These are phyloP conservation scores for Ceratobasidium sp. DNA, from an alignment of 1,284 basidiomycete genomes.

Conservation along the genomic window DNA sequence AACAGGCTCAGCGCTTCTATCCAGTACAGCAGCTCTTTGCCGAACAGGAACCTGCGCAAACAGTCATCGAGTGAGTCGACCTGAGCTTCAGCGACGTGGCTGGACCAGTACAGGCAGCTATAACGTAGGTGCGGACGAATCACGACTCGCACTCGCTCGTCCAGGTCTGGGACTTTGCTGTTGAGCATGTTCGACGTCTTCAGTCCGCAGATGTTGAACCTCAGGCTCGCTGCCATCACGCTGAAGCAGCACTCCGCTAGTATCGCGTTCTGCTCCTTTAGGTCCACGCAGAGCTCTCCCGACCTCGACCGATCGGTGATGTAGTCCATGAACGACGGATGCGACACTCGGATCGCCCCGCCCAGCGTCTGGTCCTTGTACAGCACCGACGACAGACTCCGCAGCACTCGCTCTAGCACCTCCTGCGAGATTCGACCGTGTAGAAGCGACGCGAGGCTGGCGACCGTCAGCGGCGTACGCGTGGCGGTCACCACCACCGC, in stretches of 20 bases:
- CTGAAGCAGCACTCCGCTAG: slow-evolving; percentile 21
- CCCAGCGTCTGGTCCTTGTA: not conserved
- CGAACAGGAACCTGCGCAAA: not conserved
- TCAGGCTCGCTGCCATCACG: not conserved
- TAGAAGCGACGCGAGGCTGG: slow-evolving; percentile 2
- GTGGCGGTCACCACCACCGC: slow-evolving; percentile 7
- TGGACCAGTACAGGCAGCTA: slow-evolving; percentile 21
- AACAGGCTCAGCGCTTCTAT: slow-evolving; percentile 30
- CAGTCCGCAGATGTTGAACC: slow-evolving; percentile 22
- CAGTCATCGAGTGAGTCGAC: not conserved
- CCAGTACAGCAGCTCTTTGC: slow-evolving; percentile 28
- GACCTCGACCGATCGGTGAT: slow-evolving; percentile 21
- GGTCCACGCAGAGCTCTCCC: not conserved
- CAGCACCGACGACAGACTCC: slow-evolving; percentile 25
- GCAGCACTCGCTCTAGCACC: not conserved
- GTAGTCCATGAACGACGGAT: slow-evolving; percentile 37
- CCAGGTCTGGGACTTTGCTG: slow-evolving; percentile 2
- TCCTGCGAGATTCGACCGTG: not conserved
- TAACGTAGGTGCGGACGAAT: slow-evolving; percentile 8
- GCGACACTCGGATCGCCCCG: slow-evolving; percentile 19
- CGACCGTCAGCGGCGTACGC: slow-evolving; percentile 8
- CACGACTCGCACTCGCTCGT: not conserved
- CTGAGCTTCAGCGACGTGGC: not conserved
- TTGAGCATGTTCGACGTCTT: slow-evolving; percentile 8
- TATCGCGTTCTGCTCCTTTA: slow-evolving; percentile 1